Conservation (phyloP, 1,284 basidiomycete species). For the Coniophora puteana region DNA sequence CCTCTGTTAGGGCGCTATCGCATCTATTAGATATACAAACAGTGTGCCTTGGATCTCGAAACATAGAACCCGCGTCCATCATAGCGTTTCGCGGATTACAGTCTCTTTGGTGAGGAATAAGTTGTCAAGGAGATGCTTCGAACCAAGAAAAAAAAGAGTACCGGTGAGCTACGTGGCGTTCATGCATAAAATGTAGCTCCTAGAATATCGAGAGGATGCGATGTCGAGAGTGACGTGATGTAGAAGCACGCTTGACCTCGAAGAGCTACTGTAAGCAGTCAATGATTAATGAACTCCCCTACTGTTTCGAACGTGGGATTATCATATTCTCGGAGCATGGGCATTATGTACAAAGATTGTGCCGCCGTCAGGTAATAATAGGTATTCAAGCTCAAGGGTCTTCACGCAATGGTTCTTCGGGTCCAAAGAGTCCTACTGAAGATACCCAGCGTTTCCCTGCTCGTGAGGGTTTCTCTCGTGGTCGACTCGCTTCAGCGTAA, state of each 20-base stretch:
- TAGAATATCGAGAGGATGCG: slow-evolving; percentile 10
- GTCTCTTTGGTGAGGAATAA: slow-evolving; percentile 26
- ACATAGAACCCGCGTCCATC: slow-evolving; percentile 29
- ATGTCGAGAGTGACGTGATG: too few species aligned
- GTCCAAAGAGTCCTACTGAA: slow-evolving; percentile 15
- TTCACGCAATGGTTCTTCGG: slow-evolving; percentile 32
- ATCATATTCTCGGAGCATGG: slow-evolving; percentile 22
- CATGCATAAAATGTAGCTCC: slow-evolving; percentile 38
- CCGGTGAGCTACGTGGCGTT: slow-evolving; percentile 35
- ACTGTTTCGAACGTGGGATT: slow-evolving; percentile 28
- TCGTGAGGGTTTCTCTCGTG: slow-evolving; percentile 19
- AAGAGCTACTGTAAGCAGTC: slow-evolving; percentile 33
- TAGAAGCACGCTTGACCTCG: slow-evolving; percentile 25
- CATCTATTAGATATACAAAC: background rate
- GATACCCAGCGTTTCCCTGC: slow-evolving; percentile 20
- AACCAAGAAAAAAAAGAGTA: too few species aligned
- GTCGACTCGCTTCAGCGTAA: slow-evolving; percentile 25
- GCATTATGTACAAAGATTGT: slow-evolving; percentile 24
- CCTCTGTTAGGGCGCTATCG: background rate
- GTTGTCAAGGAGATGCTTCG: too few species aligned
- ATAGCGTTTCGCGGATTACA: slow-evolving; percentile 31
- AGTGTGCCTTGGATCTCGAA: slow-evolving; percentile 11
- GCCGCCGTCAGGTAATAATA: slow-evolving; percentile 14
- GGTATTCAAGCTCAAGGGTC: slow-evolving; percentile 26
- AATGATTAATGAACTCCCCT: slow-evolving; percentile 30